Evolutionary conservation across 2,329 filamentous ascomycete genomes (phyloP), one percentile per base, ranked within the genome.

Genomic region (Fusarium mangiferae): DNA sequence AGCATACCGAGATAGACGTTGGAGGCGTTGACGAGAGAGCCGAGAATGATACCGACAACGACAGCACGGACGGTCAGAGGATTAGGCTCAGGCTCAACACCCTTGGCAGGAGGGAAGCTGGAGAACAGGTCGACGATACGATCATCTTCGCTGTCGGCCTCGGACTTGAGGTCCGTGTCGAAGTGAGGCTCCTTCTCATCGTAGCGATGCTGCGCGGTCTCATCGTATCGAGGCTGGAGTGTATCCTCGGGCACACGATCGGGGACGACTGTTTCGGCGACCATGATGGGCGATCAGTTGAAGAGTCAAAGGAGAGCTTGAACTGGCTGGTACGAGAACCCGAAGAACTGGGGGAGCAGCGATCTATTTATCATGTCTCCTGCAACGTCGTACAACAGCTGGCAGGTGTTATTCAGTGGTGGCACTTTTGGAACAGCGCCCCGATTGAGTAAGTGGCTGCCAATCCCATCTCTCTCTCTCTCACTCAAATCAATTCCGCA

Each of bases 21-120:
- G 66, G 88, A 90, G 15, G 89, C 88, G 75, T 90, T 90, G 73
- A 91, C 88, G 14, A 91, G 83, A 22, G 86, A 88, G 52, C 90
- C 90, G 36, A 90, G 85, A 46, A 88, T 76, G 62, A 87, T 85
- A 51, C 90, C 89, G 39, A 89, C 81, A 44, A 90, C 64, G 30
- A 91, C 80, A 22, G 89, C 88, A 49, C 89, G 86, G 39, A 88
- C 76, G 13, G 89, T 91, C 51, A 91, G 75, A 57, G 90, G 88
- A 70, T 84, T 81, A 18, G 82, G 77, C 72, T 87, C 84, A 59
- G 86, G 84, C 48, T 78, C 75, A n/a, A 85, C 72, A 24, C 83
- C 82, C 73, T 84, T 83, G 36, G 83, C 76, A 2, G 80, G 74
- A 18, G 85, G 84, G 52, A 87, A 85, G 33, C 84, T 84, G n/a